A percentile compares a stretch with the other conserved stretches of the same genome.
These are phyloP conservation scores for Fusarium avenaceum DNA, from an alignment of 2,329 filamentous ascomycete species.

Conservation along the genomic window DNA sequence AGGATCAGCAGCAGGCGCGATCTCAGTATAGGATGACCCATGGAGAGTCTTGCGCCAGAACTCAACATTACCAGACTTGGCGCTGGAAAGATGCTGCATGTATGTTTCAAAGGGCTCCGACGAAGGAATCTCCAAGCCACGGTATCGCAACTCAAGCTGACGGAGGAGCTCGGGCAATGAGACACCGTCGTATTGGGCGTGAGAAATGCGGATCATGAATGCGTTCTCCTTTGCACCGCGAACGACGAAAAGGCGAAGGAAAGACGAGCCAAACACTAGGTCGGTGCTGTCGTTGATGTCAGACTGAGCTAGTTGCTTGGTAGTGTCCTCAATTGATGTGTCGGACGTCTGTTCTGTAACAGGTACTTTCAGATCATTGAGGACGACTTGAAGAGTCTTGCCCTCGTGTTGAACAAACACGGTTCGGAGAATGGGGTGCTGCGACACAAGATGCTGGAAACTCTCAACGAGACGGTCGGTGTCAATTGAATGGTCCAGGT, in stretches of 20 bases:
- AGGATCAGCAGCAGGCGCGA: constrained; percentile 31
- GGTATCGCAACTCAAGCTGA: constrained; percentile 58
- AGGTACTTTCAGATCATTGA: constrained; percentile 34
- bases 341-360: constrained; percentile 28
- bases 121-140: constrained; percentile 40
- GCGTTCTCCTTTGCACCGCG: constrained; percentile 39
- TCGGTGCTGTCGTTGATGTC: constrained; percentile 29
- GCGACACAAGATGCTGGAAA: constrained; percentile 44
- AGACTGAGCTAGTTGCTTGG: constrained; percentile 35
- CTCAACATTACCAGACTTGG: constrained; percentile 24
- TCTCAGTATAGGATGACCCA: constrained; percentile 42
- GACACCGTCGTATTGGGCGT: constrained; percentile 65
- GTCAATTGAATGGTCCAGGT: constrained; percentile 46
- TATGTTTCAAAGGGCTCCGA: constrained; percentile 42
- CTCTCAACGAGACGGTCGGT: constrained; percentile 29
- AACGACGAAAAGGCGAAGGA: constrained; percentile 41
- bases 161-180: constrained; percentile 60
- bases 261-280: constrained; percentile 33
- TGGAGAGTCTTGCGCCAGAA: constrained; percentile 42
- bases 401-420: constrained; percentile 42
- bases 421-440: constrained; percentile 46
- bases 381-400: constrained; percentile 41
- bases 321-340: constrained; percentile 30
- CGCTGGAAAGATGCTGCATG: constrained; percentile 21
- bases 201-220: constrained; percentile 56